Evolutionary conservation across 345 rosid species (phyloP).

Genomic region (Psidium guajava): DNA sequence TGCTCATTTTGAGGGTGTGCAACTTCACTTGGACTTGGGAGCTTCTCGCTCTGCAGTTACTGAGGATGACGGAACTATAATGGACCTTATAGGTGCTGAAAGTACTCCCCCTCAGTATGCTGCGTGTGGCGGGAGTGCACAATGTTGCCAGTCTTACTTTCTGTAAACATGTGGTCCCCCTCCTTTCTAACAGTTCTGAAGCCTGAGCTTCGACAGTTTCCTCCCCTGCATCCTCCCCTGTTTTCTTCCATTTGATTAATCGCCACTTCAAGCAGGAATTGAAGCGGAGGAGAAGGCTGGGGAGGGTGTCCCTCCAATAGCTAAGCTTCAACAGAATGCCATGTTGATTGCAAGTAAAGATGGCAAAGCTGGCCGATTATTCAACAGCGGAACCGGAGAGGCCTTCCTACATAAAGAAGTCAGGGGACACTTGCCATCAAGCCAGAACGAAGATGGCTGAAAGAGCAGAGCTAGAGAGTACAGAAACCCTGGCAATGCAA

Average conservation of each 20-base stretch:
- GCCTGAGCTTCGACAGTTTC: neutral
- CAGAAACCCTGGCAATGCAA: neutral
- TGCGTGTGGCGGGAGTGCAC: too few species aligned
- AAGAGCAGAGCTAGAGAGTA: neutral
- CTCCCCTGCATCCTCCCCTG: neutral
- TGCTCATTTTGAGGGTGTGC: too few species aligned
- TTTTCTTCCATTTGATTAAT: neutral
- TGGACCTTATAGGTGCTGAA: too few species aligned
- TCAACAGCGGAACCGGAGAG: neutral
- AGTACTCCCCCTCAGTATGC: too few species aligned
- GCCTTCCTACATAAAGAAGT: neutral
- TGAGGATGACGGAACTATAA: too few species aligned
- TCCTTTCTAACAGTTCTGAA: too few species aligned
- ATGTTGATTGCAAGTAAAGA: neutral
- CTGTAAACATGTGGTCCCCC: too few species aligned
- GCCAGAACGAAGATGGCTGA: neutral
- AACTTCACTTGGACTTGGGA: too few species aligned
- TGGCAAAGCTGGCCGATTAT: neutral
- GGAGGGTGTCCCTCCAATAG: neutral
- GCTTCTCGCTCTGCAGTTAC: too few species aligned
- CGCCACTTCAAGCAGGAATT: neutral
- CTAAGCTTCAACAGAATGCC: neutral
- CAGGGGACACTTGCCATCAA: neutral
- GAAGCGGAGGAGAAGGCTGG: fast-evolving
- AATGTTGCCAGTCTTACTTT: too few species aligned